These are phyloP conservation scores for Ceratorhiza oryzae-sativae DNA, from an alignment of 1,284 basidiomycete genomes.

Conservation along the genomic window DNA sequence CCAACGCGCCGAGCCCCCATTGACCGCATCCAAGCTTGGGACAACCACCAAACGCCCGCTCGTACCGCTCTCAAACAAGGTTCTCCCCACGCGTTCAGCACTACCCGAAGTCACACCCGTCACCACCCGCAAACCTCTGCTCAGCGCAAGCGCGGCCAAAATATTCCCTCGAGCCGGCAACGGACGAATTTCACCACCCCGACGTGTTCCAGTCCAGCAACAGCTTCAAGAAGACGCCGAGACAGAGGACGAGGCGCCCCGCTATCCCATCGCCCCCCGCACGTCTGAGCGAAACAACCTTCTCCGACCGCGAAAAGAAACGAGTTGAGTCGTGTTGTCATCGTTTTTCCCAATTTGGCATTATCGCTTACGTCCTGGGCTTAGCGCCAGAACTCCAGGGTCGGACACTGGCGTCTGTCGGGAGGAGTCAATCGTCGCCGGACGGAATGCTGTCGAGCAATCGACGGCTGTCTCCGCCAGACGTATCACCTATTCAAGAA, in stretches of 20 bases:
- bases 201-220: slow-evolving; percentile 24
- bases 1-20: background rate
- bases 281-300: slow-evolving; percentile 25
- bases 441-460: background rate
- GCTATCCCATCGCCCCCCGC: slow-evolving; percentile 14
- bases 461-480: background rate
- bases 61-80: slow-evolving; percentile 2
- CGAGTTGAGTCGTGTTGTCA: slow-evolving; percentile 4
- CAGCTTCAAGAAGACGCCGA: slow-evolving; percentile 11
- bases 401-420: slow-evolving; percentile 8
- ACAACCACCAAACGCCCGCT: background rate
- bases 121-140: slow-evolving; percentile 12
- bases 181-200: slow-evolving; percentile 12
- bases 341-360: background rate
- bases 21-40: background rate
- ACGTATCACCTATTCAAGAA: slow-evolving; percentile 3
- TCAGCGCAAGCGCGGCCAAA: slow-evolving; percentile 31
- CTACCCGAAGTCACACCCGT: slow-evolving; percentile 22
- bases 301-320: slow-evolving; percentile 7
- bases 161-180: slow-evolving; percentile 8
- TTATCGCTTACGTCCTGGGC: background rate
- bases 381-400: slow-evolving; percentile 22
- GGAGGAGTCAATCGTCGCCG: slow-evolving; percentile 9
- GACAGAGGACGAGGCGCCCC: slow-evolving; percentile 23
- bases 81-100: background rate